Conservation (phyloP, 371 early-diverging fungal species). For the Actinomortierella ambigua region DNA sequence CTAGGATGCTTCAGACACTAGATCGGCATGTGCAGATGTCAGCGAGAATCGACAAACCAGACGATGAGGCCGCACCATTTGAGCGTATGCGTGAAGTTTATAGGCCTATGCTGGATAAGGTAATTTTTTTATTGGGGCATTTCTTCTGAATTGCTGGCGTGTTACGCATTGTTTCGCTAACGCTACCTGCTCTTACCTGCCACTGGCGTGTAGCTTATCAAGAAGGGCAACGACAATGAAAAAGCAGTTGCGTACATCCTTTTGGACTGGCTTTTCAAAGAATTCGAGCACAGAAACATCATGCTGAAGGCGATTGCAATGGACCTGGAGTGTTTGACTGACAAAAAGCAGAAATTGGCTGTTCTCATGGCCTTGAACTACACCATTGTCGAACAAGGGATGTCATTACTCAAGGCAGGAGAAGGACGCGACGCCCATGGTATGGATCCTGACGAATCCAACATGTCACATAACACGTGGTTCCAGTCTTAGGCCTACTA, state of each 20-base stretch:
- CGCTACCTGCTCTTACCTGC: not conserved
- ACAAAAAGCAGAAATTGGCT: conserved; percentile 30
- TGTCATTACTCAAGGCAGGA: no score
- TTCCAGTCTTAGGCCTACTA: no score
- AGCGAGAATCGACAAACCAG: not conserved
- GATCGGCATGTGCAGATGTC: conserved; percentile 6
- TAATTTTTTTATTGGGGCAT: not conserved
- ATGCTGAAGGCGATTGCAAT: conserved; percentile 9
- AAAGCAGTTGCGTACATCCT: conserved; percentile 19
- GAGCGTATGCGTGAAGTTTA: conserved; percentile 15
- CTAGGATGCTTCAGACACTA: not conserved
- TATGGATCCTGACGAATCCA: no score
- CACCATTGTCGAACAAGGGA: no score
- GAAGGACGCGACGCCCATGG: no score
- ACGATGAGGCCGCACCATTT: not conserved
- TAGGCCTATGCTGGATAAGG: conserved; percentile 27
- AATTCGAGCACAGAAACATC: conserved; percentile 1
- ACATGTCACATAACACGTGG: no score
- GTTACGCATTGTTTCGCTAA: not conserved
- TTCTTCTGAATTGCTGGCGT: no score
- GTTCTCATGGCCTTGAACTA: conserved; percentile 10
- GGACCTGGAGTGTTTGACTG: conserved; percentile 7
- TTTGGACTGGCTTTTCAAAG: conserved; percentile 28
- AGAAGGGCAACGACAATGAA: conserved; percentile 17
- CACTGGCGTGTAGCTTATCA: conserved; percentile 17